A percentile compares a stretch with the other conserved stretches of the same genome.
Conservation (phyloP, 306 rosid genomes). For the Dryas octopetala region DNA sequence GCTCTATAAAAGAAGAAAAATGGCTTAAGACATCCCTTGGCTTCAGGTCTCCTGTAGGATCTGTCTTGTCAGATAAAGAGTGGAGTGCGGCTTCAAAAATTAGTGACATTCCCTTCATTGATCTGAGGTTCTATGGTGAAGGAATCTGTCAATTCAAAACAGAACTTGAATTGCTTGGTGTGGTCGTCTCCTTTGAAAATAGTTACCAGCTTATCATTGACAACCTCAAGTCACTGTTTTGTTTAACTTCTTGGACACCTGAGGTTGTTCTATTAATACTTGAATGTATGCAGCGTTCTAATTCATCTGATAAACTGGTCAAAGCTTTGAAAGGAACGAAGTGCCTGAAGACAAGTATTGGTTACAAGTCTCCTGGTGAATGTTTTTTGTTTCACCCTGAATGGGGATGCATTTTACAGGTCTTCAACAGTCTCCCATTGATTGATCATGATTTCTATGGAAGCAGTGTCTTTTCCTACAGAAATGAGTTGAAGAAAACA, state of each 20-base stretch:
- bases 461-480: slow-evolving; percentile 21
- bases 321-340: slow-evolving; percentile 20
- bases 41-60: slow-evolving; percentile 50
- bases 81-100: slow-evolving; percentile 55
- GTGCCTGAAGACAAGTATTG: slow-evolving; percentile 51
- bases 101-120: slow-evolving; percentile 64
- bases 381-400: slow-evolving; percentile 49
- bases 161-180: slow-evolving; percentile 65
- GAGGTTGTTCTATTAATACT: slow-evolving; percentile 39
- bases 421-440: slow-evolving; percentile 47
- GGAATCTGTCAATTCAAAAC: slow-evolving; percentile 32
- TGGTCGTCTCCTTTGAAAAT: slow-evolving; percentile 31
- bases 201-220: slow-evolving; percentile 39
- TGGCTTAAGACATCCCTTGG: slow-evolving; percentile 60
- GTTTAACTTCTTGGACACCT: slow-evolving; percentile 28
- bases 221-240: slow-evolving; percentile 41
- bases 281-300: too few species aligned
- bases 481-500: slow-evolving; percentile 31
- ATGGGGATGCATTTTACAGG: slow-evolving; percentile 65
- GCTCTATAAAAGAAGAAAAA: slow-evolving; percentile 34
- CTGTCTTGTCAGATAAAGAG: slow-evolving; percentile 44
- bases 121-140: slow-evolving; percentile 42
- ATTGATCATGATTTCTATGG: slow-evolving; percentile 52
- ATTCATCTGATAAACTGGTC: slow-evolving; percentile 21
- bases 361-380: slow-evolving; percentile 44